These are phyloP conservation scores for Teunomyces pallodes DNA, from an alignment of 805 yeast species.

Conservation along the genomic window DNA sequence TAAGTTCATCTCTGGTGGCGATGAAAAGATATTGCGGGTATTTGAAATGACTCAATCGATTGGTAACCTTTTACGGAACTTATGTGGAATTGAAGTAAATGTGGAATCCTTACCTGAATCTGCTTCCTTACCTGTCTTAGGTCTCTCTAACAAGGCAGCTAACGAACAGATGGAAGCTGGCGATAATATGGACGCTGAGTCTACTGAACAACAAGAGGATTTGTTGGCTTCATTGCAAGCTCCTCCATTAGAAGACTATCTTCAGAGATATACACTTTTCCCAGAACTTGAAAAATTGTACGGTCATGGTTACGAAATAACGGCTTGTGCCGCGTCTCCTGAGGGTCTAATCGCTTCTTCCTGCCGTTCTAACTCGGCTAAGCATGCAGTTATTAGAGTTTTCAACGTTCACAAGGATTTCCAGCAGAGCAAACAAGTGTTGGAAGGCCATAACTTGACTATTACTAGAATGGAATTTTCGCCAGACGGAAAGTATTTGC, in stretches of 20 bases:
- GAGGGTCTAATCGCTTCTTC: conserved; percentile 78
- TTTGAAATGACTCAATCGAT: conserved; percentile 86
- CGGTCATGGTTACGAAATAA: conserved; percentile 96
- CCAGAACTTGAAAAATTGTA: conserved; percentile 93
- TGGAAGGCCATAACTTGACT: conserved; percentile 77
- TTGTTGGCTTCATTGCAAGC: conserved; percentile 42
- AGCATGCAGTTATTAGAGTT: conserved; percentile 82
- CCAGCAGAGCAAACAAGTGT: conserved; percentile 42
- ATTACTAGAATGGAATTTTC: conserved; percentile 82
- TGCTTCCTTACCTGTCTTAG: conserved; percentile 90
- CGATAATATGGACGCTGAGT: conserved; percentile 39
- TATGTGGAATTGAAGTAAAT: conserved; percentile 44
- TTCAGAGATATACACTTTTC: conserved; percentile 89
- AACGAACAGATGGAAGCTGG: conserved; percentile 44
- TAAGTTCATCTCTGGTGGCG: conserved; percentile 88
- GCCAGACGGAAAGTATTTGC: conserved; percentile 57
- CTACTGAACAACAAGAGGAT: conserved; percentile 37
- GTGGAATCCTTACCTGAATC: conserved; percentile 59
- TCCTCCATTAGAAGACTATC: conserved; percentile 87
- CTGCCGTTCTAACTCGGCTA: conserved; percentile 80
- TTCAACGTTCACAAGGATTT: conserved; percentile 61
- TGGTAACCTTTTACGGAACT: conserved; percentile 53
- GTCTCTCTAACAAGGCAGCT: conserved; percentile 87
- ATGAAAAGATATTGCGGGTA: conserved; percentile 86
- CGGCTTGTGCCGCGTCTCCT: conserved; percentile 70